Evolutionary conservation across 2,329 filamentous ascomycete species (phyloP), one percentile per base, ranked within the genome.

Genomic region (Apiospora arundinis): DNA sequence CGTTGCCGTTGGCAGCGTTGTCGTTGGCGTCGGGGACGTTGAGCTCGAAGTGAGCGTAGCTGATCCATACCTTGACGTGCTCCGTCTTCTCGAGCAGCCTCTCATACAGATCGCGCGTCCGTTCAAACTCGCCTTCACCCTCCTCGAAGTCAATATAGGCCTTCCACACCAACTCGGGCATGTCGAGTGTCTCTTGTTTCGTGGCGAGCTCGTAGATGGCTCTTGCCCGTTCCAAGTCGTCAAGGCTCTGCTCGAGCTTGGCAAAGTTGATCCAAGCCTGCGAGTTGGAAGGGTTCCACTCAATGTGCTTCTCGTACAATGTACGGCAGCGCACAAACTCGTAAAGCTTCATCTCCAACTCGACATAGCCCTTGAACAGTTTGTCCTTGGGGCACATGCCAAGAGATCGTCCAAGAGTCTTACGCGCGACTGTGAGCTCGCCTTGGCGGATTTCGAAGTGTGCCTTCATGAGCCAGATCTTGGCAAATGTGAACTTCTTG

Each of bases 1-100:
- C 90, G 25, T 89, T 90, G 66, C 90, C 90, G 25, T 89, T 90
- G 28, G 88, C 85, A 14, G 85, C 83, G 4, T 83, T 84, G 14
- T 87, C 91, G 56, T 90, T 89, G 69, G 90, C 89, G 71, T 97
- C 95, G 63, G 95, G 94, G 0, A 97, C 91, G 80, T 96, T 95
- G 85, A 98, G 94, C 83, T 99, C 96, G 79, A 99, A 98, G 81
- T 97, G 93, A n/a, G 96, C 96, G 83, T 95, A 99, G 81, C 93
- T 95, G 82, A 96, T 97, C 96, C 96, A 99, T 72, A 99, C 96
- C 86, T 98, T 99, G 86, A 98, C 95, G 80, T 99, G 96, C 78
- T 96, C 92, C n/a, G 96, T 97, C 90, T 97, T 98, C 78, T 94
- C 87, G 60, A 99, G 88, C 16, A 99, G 88, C 9, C 95, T 90